phyloP scores from a whole-genome alignment of 371 early-diverging fungal genomes.

The Rhizopus delemar region DNA sequence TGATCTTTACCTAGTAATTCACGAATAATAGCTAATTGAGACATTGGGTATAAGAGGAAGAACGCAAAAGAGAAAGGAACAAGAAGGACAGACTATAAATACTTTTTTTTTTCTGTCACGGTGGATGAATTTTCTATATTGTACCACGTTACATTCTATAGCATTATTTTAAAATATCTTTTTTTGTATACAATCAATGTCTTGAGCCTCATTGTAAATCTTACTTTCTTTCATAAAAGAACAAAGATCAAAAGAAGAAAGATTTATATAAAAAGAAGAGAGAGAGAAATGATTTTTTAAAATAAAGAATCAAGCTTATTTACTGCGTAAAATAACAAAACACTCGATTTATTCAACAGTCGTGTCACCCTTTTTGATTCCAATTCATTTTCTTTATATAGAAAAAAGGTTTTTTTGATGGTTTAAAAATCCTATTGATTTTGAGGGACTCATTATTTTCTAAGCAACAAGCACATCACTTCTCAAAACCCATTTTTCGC shows the following conservation, averaged over 20 bases:
- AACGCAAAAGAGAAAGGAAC: background rate
- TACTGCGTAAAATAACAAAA: too few relatives aligned
- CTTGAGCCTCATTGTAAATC: too few relatives aligned
- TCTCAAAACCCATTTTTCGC: conserved; percentile 72
- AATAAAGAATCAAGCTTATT: too few relatives aligned
- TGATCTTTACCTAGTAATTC: conserved; percentile 21
- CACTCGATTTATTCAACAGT: too few relatives aligned
- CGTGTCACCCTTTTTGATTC: too few relatives aligned
- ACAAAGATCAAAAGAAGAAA: background rate
- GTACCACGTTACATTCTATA: conserved; percentile 20
- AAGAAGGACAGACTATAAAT: background rate
- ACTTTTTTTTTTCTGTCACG: conserved; percentile 4
- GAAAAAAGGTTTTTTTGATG: background rate
- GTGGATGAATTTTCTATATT: background rate
- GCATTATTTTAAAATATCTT: conserved; percentile 8
- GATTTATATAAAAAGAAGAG: too few relatives aligned
- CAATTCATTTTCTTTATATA: too few relatives aligned
- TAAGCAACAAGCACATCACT: conserved; percentile 61
- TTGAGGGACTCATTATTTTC: background rate
- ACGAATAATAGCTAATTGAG: conserved; percentile 31
- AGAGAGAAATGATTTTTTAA: too few relatives aligned
- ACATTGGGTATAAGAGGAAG: conserved; percentile 5
- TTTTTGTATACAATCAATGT: background rate
- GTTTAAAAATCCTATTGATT: background rate
- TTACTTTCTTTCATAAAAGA: too few relatives aligned